Evolutionary conservation across 202 grass and related monocot species (phyloP).

Genomic region (Panicum hallii): DNA sequence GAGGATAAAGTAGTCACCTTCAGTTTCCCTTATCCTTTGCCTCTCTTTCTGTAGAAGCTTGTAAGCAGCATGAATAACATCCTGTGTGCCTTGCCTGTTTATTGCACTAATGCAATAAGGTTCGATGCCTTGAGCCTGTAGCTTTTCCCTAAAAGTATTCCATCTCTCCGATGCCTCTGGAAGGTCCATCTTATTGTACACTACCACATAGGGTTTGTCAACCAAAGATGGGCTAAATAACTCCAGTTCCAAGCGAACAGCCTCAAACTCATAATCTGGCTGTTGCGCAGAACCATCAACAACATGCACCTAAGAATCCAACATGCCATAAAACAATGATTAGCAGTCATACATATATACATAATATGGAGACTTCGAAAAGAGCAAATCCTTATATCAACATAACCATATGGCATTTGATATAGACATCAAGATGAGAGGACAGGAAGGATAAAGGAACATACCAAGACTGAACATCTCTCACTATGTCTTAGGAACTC

Average conservation of each 20-base stretch:
- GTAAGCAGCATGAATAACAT: slow-evolving; percentile 68
- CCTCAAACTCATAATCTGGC: slow-evolving; percentile 93
- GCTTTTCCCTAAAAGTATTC: slow-evolving; percentile 68
- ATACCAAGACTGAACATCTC: slow-evolving; percentile 87
- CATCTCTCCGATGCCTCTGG: slow-evolving; percentile 84
- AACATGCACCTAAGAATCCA: slow-evolving; percentile 79
- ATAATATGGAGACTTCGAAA: not conserved
- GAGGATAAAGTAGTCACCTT: slow-evolving; percentile 57
- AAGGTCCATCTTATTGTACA: slow-evolving; percentile 97
- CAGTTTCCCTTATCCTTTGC: slow-evolving; percentile 63
- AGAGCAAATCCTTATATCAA: not conserved
- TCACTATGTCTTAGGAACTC: slow-evolving; percentile 97
- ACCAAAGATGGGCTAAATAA: slow-evolving; percentile 92
- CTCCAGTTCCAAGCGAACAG: slow-evolving; percentile 91
- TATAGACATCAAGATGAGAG: slow-evolving; percentile 16
- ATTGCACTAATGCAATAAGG: slow-evolving; percentile 88
- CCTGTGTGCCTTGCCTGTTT: slow-evolving; percentile 74
- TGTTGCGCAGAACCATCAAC: slow-evolving; percentile 87
- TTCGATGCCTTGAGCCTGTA: slow-evolving; percentile 60
- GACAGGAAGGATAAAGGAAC: not conserved
- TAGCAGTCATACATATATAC: slow-evolving; percentile 9
- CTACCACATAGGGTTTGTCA: slow-evolving; percentile 85
- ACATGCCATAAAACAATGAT: slow-evolving; percentile 34
- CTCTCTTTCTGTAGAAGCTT: slow-evolving; percentile 81
- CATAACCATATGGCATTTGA: slow-evolving; percentile 13